Conservation (phyloP, 345 rosid species). For the Jatropha curcas region DNA sequence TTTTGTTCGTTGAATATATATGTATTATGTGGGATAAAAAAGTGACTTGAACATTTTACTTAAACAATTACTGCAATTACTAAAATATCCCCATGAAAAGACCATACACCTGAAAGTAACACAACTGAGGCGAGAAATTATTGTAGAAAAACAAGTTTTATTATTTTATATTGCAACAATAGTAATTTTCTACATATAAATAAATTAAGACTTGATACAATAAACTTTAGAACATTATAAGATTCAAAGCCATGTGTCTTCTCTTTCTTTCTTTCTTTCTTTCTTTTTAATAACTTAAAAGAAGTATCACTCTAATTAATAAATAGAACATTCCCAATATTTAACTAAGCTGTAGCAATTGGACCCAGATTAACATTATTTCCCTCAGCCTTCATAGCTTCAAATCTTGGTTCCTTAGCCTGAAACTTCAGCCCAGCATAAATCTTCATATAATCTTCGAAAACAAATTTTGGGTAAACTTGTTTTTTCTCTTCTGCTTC, state of each 20-base stretch:
- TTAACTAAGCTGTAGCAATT: slow-evolving; percentile 40
- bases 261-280: background rate
- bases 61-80: too few species aligned
- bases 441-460: slow-evolving; percentile 88
- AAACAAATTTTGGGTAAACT: slow-evolving; percentile 74
- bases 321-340: background rate
- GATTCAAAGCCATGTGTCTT: background rate
- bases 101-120: too few species aligned
- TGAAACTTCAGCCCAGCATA: slow-evolving; percentile 75
- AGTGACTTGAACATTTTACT: too few species aligned
- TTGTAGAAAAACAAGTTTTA: background rate
- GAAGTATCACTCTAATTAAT: background rate
- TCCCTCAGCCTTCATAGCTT: slow-evolving; percentile 72
- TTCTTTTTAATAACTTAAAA: background rate
- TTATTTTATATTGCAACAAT: background rate
- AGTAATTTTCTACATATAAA: background rate
- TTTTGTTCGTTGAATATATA: too few species aligned
- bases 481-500: slow-evolving; percentile 40
- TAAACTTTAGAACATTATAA: background rate
- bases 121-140: too few species aligned
- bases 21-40: too few species aligned
- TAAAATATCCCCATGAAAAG: too few species aligned
- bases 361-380: slow-evolving; percentile 30
- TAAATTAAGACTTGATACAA: background rate
- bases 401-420: slow-evolving; percentile 92